Evolutionary conservation across 78 protist genomes (phyloP), one percentile per base, ranked within the genome.

Genomic region (Chrysochromulina parva): DNA sequence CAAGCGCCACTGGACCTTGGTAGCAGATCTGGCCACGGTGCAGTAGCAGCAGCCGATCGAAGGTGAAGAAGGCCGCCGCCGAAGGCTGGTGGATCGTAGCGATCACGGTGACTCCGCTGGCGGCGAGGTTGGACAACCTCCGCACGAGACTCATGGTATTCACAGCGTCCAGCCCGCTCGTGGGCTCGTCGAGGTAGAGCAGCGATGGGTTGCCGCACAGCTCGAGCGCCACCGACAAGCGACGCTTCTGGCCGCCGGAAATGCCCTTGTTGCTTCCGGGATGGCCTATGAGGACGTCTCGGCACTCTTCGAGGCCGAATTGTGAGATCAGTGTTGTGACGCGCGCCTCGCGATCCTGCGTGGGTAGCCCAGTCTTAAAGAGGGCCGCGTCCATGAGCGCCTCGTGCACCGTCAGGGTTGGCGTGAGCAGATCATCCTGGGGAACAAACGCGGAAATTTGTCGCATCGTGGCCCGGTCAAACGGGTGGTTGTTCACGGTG

Each of bases 111-210:
- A 11, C 2, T 60, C 55, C 89, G 14, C 3, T 6, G 22, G 0
- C n/a, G 3, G 93, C 93, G 65, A 95, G 60, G 52, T 66, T 84
- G 28, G 76, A 90, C 84, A 96, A 71, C 57, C 5, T 28, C 59
- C 87, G 19, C 80, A 88, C 74, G 19, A 96, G 93, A 3, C 0
- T 0, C 71, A 88, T 90, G 52, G 97, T 93, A 73, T 80, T 59
- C 55, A 0, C 1, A 13, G 94, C 26, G 85, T 96, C 97, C 14
- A 96, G 93, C 26, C 97, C 96, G 28, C 73, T 22, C 53, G 97
- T 95, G n/a, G 97, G 97, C 80, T 96, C 97, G 91, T 96, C 97
- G 16, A 96, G 91, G 67, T 95, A 91, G 38, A 96, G 50, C 13
- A 97, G 66, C 24, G 59, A 10, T 14, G 97, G 97, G 47, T 80